These are phyloP conservation scores for Acer negundo DNA, from an alignment of 345 rosid species.

Conservation along the genomic window DNA sequence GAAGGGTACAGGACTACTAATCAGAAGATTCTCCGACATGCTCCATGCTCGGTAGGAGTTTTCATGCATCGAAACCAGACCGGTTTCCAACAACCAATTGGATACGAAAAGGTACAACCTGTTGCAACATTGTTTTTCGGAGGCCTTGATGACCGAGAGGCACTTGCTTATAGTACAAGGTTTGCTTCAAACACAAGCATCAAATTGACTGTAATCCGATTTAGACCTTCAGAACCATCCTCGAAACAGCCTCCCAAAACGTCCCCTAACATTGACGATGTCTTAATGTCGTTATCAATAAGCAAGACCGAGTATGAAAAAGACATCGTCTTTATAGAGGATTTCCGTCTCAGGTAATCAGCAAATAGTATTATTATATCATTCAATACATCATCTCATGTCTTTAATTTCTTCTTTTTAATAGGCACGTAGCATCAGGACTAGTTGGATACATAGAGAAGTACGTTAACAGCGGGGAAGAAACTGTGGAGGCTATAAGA, in stretches of 20 bases:
- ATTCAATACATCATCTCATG: no score
- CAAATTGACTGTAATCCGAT: constrained; percentile 61
- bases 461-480: constrained; percentile 39
- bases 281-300: constrained; percentile 45
- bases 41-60: constrained; percentile 78
- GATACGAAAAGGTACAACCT: constrained; percentile 47
- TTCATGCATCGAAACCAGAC: constrained; percentile 68
- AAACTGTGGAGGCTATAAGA: constrained; percentile 49
- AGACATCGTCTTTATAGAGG: constrained; percentile 55
- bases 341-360: constrained; percentile 54
- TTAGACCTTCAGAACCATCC: constrained; percentile 24
- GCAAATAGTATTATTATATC: no score
- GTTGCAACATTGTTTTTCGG: constrained; percentile 77
- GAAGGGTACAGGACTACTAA: constrained; percentile 65
- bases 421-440: constrained; percentile 52
- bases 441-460: constrained; percentile 58
- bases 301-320: constrained; percentile 39
- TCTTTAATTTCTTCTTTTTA: no score
- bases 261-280: constrained; percentile 27
- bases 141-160: constrained; percentile 93
- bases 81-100: constrained; percentile 67
- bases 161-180: constrained; percentile 68
- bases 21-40: constrained; percentile 70
- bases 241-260: background rate
- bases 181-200: constrained; percentile 47